A percentile compares a stretch with the other conserved stretches of the same genome.
Conservation (phyloP, 148 eudicot genomes). For the Fallopia convolvulus region DNA sequence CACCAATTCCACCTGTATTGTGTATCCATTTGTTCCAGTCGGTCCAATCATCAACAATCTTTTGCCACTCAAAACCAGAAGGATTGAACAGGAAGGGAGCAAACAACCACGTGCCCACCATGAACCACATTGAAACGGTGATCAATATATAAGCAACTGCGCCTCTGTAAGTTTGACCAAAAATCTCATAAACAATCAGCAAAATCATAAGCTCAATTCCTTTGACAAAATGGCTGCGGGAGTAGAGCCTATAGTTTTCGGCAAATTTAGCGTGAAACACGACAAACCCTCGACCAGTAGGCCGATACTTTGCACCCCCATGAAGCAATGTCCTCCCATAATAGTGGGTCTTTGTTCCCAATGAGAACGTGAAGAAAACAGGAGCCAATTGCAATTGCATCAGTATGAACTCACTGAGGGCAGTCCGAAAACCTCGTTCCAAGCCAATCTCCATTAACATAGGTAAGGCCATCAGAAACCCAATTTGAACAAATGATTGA, state of each 20-base stretch:
- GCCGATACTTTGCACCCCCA: conserved; percentile 93
- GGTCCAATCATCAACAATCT: conserved; percentile 97
- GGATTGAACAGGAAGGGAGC: conserved; percentile 98
- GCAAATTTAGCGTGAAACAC: conserved; percentile 99
- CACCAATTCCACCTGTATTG: conserved; percentile 93
- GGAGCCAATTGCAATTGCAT: conserved; percentile 94
- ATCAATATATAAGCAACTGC: conserved; percentile 70
- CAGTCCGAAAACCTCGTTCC: conserved; percentile 86
- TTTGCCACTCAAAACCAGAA: conserved; percentile 99
- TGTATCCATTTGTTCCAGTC: conserved; percentile 98
- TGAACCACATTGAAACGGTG: conserved; percentile 94
- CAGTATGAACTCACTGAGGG: conserved; percentile 75
- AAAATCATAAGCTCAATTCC: conserved; percentile 94
- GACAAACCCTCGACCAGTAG: conserved; percentile 97
- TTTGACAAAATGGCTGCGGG: conserved; percentile 97
- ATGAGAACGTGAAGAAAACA: conserved; percentile 91
- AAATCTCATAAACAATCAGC: conserved; percentile 79
- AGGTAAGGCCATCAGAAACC: conserved; percentile 95
- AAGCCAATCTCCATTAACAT: conserved; percentile 99
- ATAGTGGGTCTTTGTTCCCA: conserved; percentile 96
- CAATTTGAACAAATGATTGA: conserved; percentile 95
- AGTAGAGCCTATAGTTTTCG: conserved; percentile 92
- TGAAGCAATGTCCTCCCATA: conserved; percentile 93
- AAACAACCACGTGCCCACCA: conserved; percentile 95
- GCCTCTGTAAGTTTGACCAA: conserved; percentile 62